phyloP scores from a whole-genome alignment of 2,329 filamentous ascomycete genomes.

The Botrytis hyacinthi region DNA sequence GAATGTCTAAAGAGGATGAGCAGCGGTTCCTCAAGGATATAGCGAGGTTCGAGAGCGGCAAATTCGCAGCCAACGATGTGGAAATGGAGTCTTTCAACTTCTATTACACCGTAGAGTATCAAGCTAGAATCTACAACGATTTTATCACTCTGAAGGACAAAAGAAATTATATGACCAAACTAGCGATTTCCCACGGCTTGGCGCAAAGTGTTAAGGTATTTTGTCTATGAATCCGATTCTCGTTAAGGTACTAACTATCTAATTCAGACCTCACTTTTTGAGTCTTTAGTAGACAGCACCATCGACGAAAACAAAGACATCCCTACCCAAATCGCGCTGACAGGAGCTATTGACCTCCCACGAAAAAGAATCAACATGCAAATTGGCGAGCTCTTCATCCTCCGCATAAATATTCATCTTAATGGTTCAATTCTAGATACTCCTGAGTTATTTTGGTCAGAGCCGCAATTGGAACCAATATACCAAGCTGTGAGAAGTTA shows the following conservation, averaged over 20 bases:
- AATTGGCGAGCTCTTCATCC: conserved; percentile 95
- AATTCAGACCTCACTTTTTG: conserved; percentile 80
- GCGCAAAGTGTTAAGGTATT: conserved; percentile 88
- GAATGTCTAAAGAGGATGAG: conserved; percentile 89
- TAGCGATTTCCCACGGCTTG: conserved; percentile 92
- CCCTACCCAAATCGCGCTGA: conserved; percentile 86
- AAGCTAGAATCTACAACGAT: conserved; percentile 98
- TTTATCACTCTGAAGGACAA: conserved; percentile 95
- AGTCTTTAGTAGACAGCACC: conserved; percentile 90
- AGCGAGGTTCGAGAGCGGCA: conserved; percentile 89
- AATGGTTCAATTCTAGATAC: conserved; percentile 96
- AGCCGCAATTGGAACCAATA: conserved; percentile 92
- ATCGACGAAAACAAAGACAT: conserved; percentile 93
- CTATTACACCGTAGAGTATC: conserved; percentile 97
- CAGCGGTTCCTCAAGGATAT: conserved; percentile 90
- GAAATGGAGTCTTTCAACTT: conserved; percentile 99
- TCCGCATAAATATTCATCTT: conserved; percentile 96
- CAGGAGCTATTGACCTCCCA: conserved; percentile 85
- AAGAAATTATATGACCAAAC: conserved; percentile 95
- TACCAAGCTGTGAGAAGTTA: conserved; percentile 95
- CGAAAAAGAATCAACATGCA: conserved; percentile 98
- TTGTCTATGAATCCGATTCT: conserved; percentile 18
- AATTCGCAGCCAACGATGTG: conserved; percentile 81
- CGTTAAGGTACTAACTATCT: conserved; percentile 8
- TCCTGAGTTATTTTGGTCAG: conserved; percentile 96